These are phyloP conservation scores for Uronychia setigera DNA, from an alignment of 73 alveolate genomes.

Conservation along the genomic window DNA sequence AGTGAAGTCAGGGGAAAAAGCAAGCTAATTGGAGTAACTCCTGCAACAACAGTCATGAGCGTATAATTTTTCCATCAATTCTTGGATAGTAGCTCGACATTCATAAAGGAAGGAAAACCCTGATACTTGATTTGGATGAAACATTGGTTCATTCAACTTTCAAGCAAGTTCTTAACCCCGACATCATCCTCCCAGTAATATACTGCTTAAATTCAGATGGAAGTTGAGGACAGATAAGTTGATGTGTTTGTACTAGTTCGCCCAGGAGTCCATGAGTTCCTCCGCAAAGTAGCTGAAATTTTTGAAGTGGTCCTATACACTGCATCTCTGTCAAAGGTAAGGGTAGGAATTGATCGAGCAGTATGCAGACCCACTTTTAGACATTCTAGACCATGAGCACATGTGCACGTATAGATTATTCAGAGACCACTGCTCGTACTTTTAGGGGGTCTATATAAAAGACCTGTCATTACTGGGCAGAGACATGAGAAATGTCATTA, in stretches of 20 bases:
- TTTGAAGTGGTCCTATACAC: conserved; percentile 73
- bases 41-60: background rate
- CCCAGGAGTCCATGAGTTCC: conserved; percentile 74
- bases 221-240: conserved; percentile 72
- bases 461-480: conserved; percentile 75
- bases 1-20: background rate
- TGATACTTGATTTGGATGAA: conserved; percentile 76
- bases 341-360: background rate
- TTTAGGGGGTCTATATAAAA: conserved; percentile 69
- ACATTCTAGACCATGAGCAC: conserved; percentile 67
- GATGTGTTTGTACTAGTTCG: conserved; percentile 67
- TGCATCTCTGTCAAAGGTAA: conserved; percentile 64
- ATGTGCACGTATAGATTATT: conserved; percentile 66
- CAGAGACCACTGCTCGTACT: conserved; percentile 86
- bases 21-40: background rate
- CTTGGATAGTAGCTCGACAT: background rate
- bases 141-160: conserved; percentile 78
- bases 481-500: conserved; percentile 71
- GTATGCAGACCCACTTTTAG: conserved; percentile 79
- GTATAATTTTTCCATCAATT: background rate
- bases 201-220: conserved; percentile 2
- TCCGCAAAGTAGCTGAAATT: conserved; percentile 57
- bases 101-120: conserved; percentile 63
- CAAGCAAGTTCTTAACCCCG: conserved; percentile 68
- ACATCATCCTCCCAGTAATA: conserved; percentile 68